Conservation (phyloP, 495 filamentous ascomycete species). For the Apodospora peruviana region DNA sequence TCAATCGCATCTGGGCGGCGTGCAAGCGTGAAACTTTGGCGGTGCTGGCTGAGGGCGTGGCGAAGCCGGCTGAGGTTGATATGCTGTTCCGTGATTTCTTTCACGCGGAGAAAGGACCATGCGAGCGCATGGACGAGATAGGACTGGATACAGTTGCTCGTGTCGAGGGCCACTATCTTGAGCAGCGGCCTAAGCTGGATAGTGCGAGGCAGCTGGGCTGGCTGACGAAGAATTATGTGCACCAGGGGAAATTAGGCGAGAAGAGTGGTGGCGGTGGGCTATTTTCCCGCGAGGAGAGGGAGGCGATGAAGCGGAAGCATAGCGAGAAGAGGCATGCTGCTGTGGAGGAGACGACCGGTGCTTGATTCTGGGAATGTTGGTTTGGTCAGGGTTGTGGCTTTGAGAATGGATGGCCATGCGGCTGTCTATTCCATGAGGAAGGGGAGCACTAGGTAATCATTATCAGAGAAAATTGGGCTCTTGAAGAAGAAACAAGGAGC, state of each 20-base stretch:
- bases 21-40: conserved; percentile 50
- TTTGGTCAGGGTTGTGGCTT: not conserved
- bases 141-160: conserved; percentile 40
- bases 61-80: conserved; percentile 35
- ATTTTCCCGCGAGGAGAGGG: conserved; percentile 21
- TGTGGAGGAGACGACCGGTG: conserved; percentile 24
- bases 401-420: not conserved
- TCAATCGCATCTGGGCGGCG: conserved; percentile 57
- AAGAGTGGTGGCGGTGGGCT: conserved; percentile 35
- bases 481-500: not conserved
- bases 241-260: conserved; percentile 35
- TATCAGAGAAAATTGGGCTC: too few species aligned
- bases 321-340: conserved; percentile 7
- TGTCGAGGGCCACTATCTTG: conserved; percentile 32
- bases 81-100: conserved; percentile 43
- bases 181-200: conserved; percentile 14
- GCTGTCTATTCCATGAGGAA: too few species aligned
- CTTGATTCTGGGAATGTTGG: conserved; percentile 5
- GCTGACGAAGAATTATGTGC: conserved; percentile 35
- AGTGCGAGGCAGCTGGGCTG: conserved; percentile 21
- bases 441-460: too few species aligned
- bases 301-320: conserved; percentile 18
- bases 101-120: conserved; percentile 38
- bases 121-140: conserved; percentile 44
- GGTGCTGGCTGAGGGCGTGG: conserved; percentile 47